Evolutionary conservation across 352 stramenopile species (phyloP), one percentile per base, ranked within the genome.

Genomic region (Phytophthora ramorum): DNA sequence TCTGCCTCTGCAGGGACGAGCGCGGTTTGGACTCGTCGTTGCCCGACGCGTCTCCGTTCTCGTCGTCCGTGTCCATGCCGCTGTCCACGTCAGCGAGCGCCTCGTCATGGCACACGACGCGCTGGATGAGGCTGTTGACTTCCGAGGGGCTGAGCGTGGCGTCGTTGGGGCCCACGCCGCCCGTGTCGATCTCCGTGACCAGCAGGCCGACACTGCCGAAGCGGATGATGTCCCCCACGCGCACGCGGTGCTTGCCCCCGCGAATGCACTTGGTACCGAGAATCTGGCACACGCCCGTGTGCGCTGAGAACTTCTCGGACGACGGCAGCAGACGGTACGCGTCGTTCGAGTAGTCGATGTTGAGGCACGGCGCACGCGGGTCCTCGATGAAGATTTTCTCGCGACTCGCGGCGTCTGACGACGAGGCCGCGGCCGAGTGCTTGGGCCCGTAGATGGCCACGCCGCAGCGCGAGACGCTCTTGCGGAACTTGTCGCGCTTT

Each of bases 311-410:
- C 70, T 92, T 92, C 64, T 96, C 87, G 17, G 84, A 91, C 12
- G 84, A 93, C 20, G 87, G 87, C 58, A 96, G 56, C 37, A 96
- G 66, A n/a, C 87, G 83, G 73, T 96, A 96, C 14, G 84, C 72
- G 67, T 96, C 87, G 64, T 91, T 93, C 43, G 85, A 81, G 71
- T 96, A 96, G 71, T 96, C 87, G 46, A 96, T 96, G 64, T 90
- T 92, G 2, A 96, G 75, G 55, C 84, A 94, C 26, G 83, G 85
- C 16, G 84, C 89, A 28, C 89, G 84, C 13, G 87, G 87, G 64
- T 96, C 87, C 66, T 96, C 87, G 46, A 96, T 96, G 58, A 92
- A 96, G 58, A 96, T 94, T 60, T 88, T 87, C 71, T 96, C 87
- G 5, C 84, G 78, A 2, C 58, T 68, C 2, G 73, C 74, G 0